phyloP scores from a whole-genome alignment of 2,329 filamentous ascomycete species.

The Alternaria sp. region DNA sequence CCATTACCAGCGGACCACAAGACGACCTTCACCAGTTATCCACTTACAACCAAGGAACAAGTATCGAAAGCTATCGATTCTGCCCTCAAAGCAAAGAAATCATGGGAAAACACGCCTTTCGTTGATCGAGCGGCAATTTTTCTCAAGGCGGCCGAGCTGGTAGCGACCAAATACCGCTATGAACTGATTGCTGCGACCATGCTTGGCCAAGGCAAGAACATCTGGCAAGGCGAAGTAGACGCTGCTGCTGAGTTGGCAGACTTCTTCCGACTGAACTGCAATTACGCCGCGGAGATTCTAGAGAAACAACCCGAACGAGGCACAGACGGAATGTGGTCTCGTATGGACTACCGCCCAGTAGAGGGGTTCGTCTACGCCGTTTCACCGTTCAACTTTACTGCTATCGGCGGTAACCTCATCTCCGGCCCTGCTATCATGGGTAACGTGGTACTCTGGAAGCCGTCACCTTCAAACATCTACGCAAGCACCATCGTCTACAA shows the following conservation, averaged over 20 bases:
- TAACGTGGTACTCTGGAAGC: conserved; percentile 96
- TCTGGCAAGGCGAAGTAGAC: conserved; percentile 97
- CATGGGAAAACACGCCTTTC: conserved; percentile 86
- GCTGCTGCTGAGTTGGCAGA: conserved; percentile 89
- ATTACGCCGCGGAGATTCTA: conserved; percentile 90
- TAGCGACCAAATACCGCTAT: conserved; percentile 90
- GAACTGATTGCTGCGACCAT: conserved; percentile 95
- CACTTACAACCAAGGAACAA: conserved; percentile 77
- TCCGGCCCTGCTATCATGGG: conserved; percentile 85
- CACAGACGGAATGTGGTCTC: conserved; percentile 81
- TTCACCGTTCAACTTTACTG: conserved; percentile 95
- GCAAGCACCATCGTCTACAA: conserved; percentile 88
- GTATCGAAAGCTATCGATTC: conserved; percentile 80
- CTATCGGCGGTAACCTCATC: conserved; percentile 85
- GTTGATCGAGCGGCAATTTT: conserved; percentile 90
- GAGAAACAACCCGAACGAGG: conserved; percentile 84
- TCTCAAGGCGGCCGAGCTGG: conserved; percentile 90
- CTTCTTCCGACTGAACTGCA: conserved; percentile 89
- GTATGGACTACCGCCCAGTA: conserved; percentile 84
- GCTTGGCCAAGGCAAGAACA: conserved; percentile 95
- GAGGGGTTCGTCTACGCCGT: conserved; percentile 95
- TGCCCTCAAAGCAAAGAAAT: conserved; percentile 80
- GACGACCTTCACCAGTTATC: conserved; percentile 78
- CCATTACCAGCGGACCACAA: conserved; percentile 62
- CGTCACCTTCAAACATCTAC: conserved; percentile 81